Base-by-base conservation (phyloP, 1,284 basidiomycete species). In the Moesziomyces globuligerus region DNA sequence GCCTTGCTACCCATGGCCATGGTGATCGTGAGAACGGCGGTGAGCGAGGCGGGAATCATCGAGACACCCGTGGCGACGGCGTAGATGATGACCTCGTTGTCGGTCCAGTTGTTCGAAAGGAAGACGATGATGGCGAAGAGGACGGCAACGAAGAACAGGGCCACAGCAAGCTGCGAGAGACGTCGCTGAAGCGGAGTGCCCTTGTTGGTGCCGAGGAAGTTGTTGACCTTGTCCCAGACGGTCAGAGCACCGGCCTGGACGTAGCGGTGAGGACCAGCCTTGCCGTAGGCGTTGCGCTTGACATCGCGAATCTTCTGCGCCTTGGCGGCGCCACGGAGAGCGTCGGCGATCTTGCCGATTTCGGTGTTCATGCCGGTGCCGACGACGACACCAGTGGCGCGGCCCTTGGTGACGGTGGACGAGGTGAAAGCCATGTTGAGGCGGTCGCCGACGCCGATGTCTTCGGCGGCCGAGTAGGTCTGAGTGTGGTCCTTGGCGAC, bases 351-450 rank as follows among this genome's bases (percentile, higher is more conserved):
- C 43, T 72, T 75, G 34, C 80, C 80, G 39, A 81, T 81, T 48
- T 81, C 79, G 24, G 80, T 81, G 57, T 75, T 72, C 89, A 90
- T 90, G 5, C 87, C 89, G 9, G 87, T 90, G 3, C 84, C 84
- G 51, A 87, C 85, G 51, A 88, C 86, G 37, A 90, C 83, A 38
- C 87, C 87, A 7, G 85, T 85, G 1, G 86, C 88, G 41, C 89
- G 86, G 43, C 89, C 89, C 81, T 89, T 89, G 54, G 88, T 88
- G 21, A 90, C 86, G 47, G 87, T 85, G 10, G 87, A 87, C 4
- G 87, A 88, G 7, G 88, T 86, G 81, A 86, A 88, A 28, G 86
- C 86, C 79, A 88, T 84, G 67, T 88, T 88, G 64, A 86, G 79
- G 29, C 87, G 85, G 75, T 89, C 87, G 58, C 88, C 88, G 28